These are phyloP conservation scores for Phaeotremella skinneri DNA, from an alignment of 768 basidiomycete species.

Conservation along the genomic window DNA sequence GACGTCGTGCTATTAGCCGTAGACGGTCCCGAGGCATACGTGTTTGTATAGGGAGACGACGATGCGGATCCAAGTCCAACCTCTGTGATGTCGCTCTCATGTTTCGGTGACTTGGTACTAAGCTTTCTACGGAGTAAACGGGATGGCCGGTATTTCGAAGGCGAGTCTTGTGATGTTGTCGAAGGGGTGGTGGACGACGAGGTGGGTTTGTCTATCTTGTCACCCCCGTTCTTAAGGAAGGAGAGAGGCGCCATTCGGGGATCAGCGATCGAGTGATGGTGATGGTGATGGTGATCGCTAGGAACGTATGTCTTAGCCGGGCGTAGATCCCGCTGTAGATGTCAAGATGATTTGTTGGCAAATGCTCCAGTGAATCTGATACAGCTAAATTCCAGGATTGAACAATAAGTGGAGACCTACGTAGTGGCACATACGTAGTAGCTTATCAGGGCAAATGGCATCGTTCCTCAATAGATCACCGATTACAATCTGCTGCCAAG, in stretches of 20 bases:
- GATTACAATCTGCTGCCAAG: too few species aligned
- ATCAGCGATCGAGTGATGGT: too few species aligned
- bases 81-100: neutral
- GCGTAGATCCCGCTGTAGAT: too few species aligned
- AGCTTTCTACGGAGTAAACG: conserved; percentile 27
- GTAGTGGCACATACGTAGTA: too few species aligned
- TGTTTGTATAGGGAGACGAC: neutral
- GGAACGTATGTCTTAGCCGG: too few species aligned
- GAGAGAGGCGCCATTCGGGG: conserved; percentile 20
- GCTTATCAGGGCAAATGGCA: too few species aligned
- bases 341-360: too few species aligned
- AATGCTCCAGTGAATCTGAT: too few species aligned
- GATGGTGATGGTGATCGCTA: too few species aligned
- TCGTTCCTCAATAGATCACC: too few species aligned
- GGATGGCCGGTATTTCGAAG: conserved; percentile 24
- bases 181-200: neutral
- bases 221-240: conserved; percentile 12
- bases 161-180: conserved; percentile 6
- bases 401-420: too few species aligned
- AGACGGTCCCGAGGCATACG: neutral
- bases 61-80: neutral
- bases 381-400: too few species aligned
- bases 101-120: conserved; percentile 3
- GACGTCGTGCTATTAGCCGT: conserved; percentile 7
- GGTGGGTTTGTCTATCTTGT: neutral